phyloP scores from a whole-genome alignment of 495 filamentous ascomycete genomes.

The Penicillium dipodomyicola region DNA sequence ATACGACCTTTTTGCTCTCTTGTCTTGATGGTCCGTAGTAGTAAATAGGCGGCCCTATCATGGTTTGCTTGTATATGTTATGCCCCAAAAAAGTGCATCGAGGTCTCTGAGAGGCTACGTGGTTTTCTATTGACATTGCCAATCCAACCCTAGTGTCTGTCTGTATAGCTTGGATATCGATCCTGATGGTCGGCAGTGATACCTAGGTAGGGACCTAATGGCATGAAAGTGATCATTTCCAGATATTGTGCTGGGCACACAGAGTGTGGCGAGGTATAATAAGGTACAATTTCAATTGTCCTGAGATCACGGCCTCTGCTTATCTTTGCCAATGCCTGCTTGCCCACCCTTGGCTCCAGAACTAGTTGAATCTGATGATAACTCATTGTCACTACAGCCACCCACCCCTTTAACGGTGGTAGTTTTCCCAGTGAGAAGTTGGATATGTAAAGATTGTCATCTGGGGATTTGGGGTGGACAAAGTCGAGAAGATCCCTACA shows the following conservation, averaged over 20 bases:
- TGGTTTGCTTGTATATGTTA: slow-evolving; percentile 8
- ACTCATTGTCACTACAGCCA: slow-evolving; percentile 39
- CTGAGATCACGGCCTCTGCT: slow-evolving; percentile 2
- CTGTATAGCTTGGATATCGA: slow-evolving; percentile 18
- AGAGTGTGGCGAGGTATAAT: slow-evolving; percentile 15
- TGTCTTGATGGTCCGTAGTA: not conserved
- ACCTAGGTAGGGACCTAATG: not conserved
- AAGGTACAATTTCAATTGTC: slow-evolving; percentile 21
- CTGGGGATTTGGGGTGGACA: not conserved
- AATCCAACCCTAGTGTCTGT: slow-evolving; percentile 9
- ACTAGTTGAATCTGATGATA: not conserved
- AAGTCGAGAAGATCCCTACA: not conserved
- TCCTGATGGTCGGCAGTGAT: slow-evolving; percentile 10
- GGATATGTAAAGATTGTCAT: slow-evolving; percentile 25
- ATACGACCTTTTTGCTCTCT: not conserved
- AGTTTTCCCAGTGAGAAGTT: slow-evolving; percentile 29
- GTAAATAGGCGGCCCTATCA: slow-evolving; percentile 3
- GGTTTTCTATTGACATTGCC: slow-evolving; percentile 10
- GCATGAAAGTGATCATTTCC: slow-evolving; percentile 17
- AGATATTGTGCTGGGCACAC: slow-evolving; percentile 21
- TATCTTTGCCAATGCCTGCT: slow-evolving; percentile 38
- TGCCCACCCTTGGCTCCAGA: slow-evolving; percentile 30
- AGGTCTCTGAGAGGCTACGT: slow-evolving; percentile 1
- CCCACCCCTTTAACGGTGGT: slow-evolving; percentile 32
- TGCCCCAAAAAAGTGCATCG: not conserved